Conservation (phyloP, 2,329 filamentous ascomycete genomes). For the Malbranchea cinnamomea region DNA sequence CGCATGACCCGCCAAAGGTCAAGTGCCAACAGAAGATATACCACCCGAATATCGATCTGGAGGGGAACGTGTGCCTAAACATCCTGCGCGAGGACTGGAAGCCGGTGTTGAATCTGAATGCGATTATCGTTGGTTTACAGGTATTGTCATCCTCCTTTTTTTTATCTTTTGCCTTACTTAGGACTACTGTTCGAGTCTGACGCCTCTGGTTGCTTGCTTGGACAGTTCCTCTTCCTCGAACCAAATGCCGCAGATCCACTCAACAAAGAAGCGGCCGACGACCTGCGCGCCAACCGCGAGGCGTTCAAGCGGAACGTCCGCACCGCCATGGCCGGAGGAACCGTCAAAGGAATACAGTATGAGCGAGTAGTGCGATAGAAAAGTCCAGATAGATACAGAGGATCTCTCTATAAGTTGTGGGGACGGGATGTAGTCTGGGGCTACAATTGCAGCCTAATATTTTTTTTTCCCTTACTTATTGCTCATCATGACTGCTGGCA, state of each 20-base stretch:
- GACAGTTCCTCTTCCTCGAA: constrained; percentile 87
- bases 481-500: too few relatives aligned
- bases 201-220: neutral
- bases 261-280: constrained; percentile 94
- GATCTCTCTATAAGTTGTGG: neutral
- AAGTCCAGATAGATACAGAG: neutral
- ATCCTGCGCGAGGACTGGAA: constrained; percentile 98
- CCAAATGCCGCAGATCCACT: constrained; percentile 94
- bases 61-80: constrained; percentile 96
- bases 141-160: constrained; percentile 31
- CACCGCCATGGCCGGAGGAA: constrained; percentile 65
- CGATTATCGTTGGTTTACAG: constrained; percentile 87
- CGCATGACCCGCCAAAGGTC: constrained; percentile 94
- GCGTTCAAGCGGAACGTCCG: constrained; percentile 85
- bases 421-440: too few relatives aligned
- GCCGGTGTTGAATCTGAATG: constrained; percentile 90
- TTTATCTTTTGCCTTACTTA: neutral
- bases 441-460: too few relatives aligned
- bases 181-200: neutral
- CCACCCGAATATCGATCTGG: constrained; percentile 94
- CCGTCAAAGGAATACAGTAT: constrained; percentile 56
- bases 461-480: too few relatives aligned
- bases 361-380: constrained; percentile 59
- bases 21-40: constrained; percentile 97
- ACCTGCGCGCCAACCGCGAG: constrained; percentile 72